Percentiles rank a stretch among this genome's conserved stretches.
Evolutionary conservation across 306 rosid genomes (phyloP).

Genomic region (Ceratonia siliqua): DNA sequence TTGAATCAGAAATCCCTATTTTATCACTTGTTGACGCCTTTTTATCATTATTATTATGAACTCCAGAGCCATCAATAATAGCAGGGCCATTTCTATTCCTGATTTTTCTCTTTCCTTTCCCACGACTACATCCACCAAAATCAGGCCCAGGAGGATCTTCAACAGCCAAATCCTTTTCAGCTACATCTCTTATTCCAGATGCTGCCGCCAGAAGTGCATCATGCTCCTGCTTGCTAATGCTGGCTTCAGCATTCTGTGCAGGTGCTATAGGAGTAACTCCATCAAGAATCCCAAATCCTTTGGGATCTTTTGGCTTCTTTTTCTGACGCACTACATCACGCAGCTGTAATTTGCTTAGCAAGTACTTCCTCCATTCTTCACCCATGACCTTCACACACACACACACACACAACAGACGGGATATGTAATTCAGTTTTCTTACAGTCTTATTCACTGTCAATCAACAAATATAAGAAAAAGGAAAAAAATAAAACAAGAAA

Average conservation of each 20-base stretch:
- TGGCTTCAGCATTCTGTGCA: slow-evolving; percentile 64
- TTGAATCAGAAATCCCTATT: slow-evolving; percentile 44
- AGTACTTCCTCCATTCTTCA: slow-evolving; percentile 90
- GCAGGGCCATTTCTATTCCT: slow-evolving; percentile 49
- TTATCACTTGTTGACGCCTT: slow-evolving; percentile 43
- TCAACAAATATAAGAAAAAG: slow-evolving; percentile 10
- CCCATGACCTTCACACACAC: slow-evolving; percentile 64
- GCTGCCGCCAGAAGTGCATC: slow-evolving; percentile 87
- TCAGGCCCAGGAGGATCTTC: slow-evolving; percentile 50
- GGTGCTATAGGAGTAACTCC: slow-evolving; percentile 75
- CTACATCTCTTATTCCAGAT: slow-evolving; percentile 59
- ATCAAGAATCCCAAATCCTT: slow-evolving; percentile 97
- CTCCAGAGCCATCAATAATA: slow-evolving; percentile 41
- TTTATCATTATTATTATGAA: slow-evolving; percentile 30
- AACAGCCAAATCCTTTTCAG: slow-evolving; percentile 45
- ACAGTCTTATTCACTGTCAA: slow-evolving; percentile 8
- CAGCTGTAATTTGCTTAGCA: slow-evolving; percentile 82
- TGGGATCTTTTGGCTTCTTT: slow-evolving; percentile 82
- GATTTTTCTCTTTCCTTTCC: slow-evolving; percentile 62
- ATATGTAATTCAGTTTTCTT: slow-evolving; percentile 22
- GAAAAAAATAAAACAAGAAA: no score
- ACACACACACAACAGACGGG: neutral
- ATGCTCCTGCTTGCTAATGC: slow-evolving; percentile 79
- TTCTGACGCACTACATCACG: slow-evolving; percentile 67
- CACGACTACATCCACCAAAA: slow-evolving; percentile 39